Evolutionary conservation across 306 rosid species (phyloP), one percentile per base, ranked within the genome.

Genomic region (Citrullus mucosospermus): DNA sequence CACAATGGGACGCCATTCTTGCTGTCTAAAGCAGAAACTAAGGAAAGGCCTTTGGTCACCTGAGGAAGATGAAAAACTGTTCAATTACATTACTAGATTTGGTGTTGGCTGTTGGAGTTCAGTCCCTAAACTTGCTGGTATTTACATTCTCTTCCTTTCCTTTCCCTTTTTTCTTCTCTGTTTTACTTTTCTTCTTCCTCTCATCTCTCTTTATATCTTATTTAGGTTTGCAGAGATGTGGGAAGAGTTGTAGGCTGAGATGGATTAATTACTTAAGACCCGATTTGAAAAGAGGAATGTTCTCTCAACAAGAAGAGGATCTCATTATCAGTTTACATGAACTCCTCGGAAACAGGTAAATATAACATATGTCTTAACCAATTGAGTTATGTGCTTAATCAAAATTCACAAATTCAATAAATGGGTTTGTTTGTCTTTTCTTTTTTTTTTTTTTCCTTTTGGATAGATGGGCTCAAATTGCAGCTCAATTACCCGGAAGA

Each of bases 61-160:
- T 36, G 98, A 93, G 79, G 98, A 93, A 86, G 98, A 93, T 77
- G 97, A 93, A 78, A 93, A 93, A 67, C 93, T 93, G 6, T 93
- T 85, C 90, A 93, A 93, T 82, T 85, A 91, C 89, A 90, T 93
- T 39, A 90, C 97, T 2, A 82, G 87, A 75, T 93, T 91, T 34
- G 98, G 98, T 32, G 93, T 93, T 83, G 98, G 98, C 11, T 93
- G 98, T 86, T 93, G 98, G 98, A 93, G 98, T 75, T 93, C 98
- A 0, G 98, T 93, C 67, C 98, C 98, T 0, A 93, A 93, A 80
- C 93, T 83, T 75, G 98, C 98, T 55, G 98, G 98, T 94, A 82
- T 30, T 32, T 32, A 32, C 36, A 25, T 5, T 2, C 4, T 5
- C 0, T 39, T 39, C 4, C n/a, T 43, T 8, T 30, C 5, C 0